These are phyloP conservation scores for Hagleromyces aurorensis DNA, from an alignment of 805 yeast genomes.

Conservation along the genomic window DNA sequence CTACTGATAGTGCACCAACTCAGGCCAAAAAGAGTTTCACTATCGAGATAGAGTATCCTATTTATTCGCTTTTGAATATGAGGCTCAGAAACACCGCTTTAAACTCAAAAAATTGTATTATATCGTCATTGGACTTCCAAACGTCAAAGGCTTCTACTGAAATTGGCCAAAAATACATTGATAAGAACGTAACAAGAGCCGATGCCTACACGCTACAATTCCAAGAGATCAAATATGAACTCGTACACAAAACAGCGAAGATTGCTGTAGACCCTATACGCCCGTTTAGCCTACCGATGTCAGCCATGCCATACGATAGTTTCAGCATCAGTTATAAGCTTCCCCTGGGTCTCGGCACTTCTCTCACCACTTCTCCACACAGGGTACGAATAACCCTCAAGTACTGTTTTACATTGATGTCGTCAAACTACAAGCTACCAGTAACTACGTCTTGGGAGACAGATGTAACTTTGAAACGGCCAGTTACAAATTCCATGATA, in stretches of 20 bases:
- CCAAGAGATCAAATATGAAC: slow-evolving; percentile 14
- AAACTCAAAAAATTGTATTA: slow-evolving; percentile 15
- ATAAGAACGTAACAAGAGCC: background rate
- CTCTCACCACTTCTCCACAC: slow-evolving; percentile 13
- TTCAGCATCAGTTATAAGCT: slow-evolving; percentile 22
- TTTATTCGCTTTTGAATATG: slow-evolving; percentile 27
- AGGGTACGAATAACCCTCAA: slow-evolving; percentile 20
- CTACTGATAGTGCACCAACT: background rate
- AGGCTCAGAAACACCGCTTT: slow-evolving; percentile 24
- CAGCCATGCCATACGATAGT: slow-evolving; percentile 18
- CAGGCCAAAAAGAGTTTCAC: background rate
- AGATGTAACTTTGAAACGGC: slow-evolving; percentile 25
- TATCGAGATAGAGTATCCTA: slow-evolving; percentile 19
- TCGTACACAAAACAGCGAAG: slow-evolving; percentile 16
- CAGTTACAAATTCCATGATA: slow-evolving; percentile 8
- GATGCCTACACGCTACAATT: slow-evolving; percentile 9
- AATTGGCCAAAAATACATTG: slow-evolving; percentile 10
- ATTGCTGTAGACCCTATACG: slow-evolving; percentile 19
- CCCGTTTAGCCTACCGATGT: slow-evolving; percentile 18
- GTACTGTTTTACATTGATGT: slow-evolving; percentile 9
- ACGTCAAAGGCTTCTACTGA: slow-evolving; percentile 21
- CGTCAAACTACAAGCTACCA: slow-evolving; percentile 7
- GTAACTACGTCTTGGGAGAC: slow-evolving; percentile 28
- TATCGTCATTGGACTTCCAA: slow-evolving; percentile 30
- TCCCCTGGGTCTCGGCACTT: slow-evolving; percentile 14